These are phyloP conservation scores for Tulasnella sp. DNA, from an alignment of 768 basidiomycete genomes.

Conservation along the genomic window DNA sequence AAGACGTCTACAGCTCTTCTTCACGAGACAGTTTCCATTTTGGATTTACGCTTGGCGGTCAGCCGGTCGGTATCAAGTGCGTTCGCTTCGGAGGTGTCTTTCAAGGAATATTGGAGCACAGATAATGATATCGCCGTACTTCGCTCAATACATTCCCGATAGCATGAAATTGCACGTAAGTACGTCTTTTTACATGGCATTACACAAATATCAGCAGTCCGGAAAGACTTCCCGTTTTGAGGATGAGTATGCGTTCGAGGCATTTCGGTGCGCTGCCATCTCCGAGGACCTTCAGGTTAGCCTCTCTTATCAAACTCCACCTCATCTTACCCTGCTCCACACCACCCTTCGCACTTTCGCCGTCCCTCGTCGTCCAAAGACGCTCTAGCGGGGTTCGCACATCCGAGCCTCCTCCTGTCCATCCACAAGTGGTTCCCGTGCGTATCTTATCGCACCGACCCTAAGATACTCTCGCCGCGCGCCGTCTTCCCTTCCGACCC, in stretches of 20 bases:
- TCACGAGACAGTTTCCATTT: background rate
- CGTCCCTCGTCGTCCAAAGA: background rate
- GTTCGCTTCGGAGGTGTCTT: background rate
- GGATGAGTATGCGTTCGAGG: background rate
- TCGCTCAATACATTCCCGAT: background rate
- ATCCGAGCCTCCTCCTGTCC: background rate
- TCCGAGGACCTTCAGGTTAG: background rate
- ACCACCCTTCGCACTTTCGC: background rate
- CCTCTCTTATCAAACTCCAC: background rate
- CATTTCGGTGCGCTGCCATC: background rate
- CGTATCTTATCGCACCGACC: background rate
- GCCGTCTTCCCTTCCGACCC: background rate
- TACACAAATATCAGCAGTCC: background rate
- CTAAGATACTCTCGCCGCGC: background rate
- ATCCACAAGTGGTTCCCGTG: background rate
- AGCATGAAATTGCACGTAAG: background rate
- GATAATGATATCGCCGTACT: background rate
- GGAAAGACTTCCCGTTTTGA: background rate
- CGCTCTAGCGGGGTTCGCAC: background rate
- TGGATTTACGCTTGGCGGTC: background rate
- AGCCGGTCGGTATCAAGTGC: background rate
- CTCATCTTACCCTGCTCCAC: background rate
- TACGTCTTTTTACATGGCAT: background rate
- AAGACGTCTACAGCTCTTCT: background rate
- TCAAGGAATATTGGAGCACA: background rate